Conservation (phyloP, 331 rosid species). For the Malus hybrid region DNA sequence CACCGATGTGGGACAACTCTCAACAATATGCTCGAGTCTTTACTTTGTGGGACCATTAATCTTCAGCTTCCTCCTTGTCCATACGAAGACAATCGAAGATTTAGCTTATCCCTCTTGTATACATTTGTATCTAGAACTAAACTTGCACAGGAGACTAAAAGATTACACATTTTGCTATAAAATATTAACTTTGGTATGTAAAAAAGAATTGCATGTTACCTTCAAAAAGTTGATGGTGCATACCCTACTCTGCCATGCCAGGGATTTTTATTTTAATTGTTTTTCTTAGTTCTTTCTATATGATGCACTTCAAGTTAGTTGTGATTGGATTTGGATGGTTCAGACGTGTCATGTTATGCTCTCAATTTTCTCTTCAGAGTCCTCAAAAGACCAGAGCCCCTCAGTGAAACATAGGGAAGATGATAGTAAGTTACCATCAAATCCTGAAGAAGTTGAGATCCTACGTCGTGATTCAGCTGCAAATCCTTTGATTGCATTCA, state of each 20-base stretch:
- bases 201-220: background rate
- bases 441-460: conserved; percentile 91
- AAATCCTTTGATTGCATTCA: conserved; percentile 78
- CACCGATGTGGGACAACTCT: too few relatives aligned
- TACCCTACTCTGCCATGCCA: background rate
- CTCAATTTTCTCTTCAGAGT: conserved; percentile 35
- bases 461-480: conserved; percentile 73
- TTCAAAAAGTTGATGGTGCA: background rate
- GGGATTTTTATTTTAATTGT: background rate
- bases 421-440: conserved; percentile 62
- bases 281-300: background rate
- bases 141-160: background rate
- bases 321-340: background rate
- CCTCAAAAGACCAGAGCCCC: conserved; percentile 46
- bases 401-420: conserved; percentile 35
- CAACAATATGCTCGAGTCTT: background rate
- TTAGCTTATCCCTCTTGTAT: background rate
- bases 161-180: background rate
- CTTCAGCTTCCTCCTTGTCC: background rate
- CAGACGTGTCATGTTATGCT: background rate
- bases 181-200: background rate
- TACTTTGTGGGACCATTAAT: background rate
- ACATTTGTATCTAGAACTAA: background rate
- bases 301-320: background rate
- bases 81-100: background rate